Base-by-base conservation (phyloP, 352 stramenopile genomes). In the Phytophthora sp. region DNA sequence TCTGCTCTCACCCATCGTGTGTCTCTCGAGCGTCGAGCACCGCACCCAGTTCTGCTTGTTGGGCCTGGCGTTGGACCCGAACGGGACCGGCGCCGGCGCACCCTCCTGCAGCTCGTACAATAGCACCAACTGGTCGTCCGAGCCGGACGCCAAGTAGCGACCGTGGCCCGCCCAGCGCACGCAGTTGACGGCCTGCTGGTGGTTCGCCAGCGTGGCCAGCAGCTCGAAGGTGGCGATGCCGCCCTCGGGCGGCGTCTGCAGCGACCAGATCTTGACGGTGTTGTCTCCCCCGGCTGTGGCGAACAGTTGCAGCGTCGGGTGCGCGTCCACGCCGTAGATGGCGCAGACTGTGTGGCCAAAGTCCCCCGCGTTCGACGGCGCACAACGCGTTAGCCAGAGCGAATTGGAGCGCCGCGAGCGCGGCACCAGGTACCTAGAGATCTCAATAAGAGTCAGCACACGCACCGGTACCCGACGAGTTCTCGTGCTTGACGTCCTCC, bases 41-140 rank as follows among this genome's bases (percentile, higher is more conserved):
- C 84, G 82, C 23, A 83, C 74, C 86, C 86, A 94, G 65, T 94
- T 96, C 69, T 96, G 78, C 38, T 92, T 89, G 60, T 96, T 96
- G 3, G 70, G 81, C 54, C 76, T 74, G 27, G 79, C 80, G 38
- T 92, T 92, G 24, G 84, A 94, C 3, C 86, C 85, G 50, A 96
- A 96, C 0, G 85, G 79, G 21, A 94, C 84, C n/a, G 83, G 72
- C 2, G 86, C 68, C 12, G 84, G 70, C 2, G 76, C 67, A 2
- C 87, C 87, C 3, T 62, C 21, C 52, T 96, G 79, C 21, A 94
- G 59, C 41, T 96, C 84, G 27, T 96, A 96, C 2, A 96, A 71
- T n/a, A 92, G 50, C 54, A 94, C 81, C 58, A 93, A 61, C 43
- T 94, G 85, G 63, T 96, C 87, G 56, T 96, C 87, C 4, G 87